phyloP scores from a whole-genome alignment of 345 rosid genomes.

The Arabidopsis thaliana region DNA sequence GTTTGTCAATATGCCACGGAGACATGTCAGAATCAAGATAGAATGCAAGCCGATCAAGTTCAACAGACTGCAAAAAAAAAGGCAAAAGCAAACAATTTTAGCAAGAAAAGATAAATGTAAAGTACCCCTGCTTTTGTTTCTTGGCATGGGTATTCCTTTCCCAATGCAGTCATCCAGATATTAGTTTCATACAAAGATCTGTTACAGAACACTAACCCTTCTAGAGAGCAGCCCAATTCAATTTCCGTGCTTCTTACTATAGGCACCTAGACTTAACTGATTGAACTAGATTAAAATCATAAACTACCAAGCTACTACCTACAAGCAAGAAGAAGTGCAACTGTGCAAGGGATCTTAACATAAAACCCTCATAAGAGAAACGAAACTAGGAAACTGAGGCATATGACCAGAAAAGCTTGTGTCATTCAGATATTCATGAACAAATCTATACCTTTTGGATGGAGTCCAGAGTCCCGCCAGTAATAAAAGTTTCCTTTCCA shows the following conservation, averaged over 20 bases:
- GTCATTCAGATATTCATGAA: background rate
- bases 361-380: constrained; percentile 28
- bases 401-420: constrained; percentile 27
- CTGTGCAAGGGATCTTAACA: constrained; percentile 27
- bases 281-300: constrained; percentile 27
- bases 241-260: constrained; percentile 23
- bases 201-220: constrained; percentile 30
- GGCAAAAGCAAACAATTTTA: constrained; percentile 31
- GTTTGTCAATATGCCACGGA: constrained; percentile 82
- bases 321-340: constrained; percentile 5
- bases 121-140: constrained; percentile 30
- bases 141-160: constrained; percentile 31
- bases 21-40: constrained; percentile 91
- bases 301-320: constrained; percentile 23
- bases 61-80: constrained; percentile 64
- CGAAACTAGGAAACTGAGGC: constrained; percentile 12
- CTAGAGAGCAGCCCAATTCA: constrained; percentile 22
- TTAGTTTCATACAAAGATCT: constrained; percentile 12
- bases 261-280: constrained; percentile 17
- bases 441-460: constrained; percentile 75
- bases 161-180: constrained; percentile 28
- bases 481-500: constrained; percentile 89
- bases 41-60: constrained; percentile 89
- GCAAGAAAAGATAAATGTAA: constrained; percentile 21
- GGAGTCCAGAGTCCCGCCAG: constrained; percentile 74